phyloP scores from a whole-genome alignment of 331 rosid genomes.

The Stylosanthes scabra region DNA sequence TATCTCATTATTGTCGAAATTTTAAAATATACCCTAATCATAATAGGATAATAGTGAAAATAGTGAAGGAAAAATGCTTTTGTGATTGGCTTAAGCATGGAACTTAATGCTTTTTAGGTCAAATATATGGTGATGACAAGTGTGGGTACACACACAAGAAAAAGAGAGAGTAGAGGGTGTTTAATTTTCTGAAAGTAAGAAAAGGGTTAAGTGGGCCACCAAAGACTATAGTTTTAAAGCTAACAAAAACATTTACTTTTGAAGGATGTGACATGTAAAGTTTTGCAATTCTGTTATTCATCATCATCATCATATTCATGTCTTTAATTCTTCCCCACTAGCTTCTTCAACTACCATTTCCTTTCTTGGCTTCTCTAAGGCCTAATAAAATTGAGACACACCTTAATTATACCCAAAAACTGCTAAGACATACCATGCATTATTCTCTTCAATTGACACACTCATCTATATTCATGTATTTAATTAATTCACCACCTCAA shows the following conservation, averaged over 20 bases:
- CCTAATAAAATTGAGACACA: not conserved
- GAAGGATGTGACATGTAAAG: conserved; percentile 40
- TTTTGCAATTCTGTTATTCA: conserved; percentile 24
- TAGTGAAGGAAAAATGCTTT: conserved; percentile 54
- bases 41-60: too few species aligned
- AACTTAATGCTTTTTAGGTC: conserved; percentile 60
- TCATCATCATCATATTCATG: conserved; percentile 14
- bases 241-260: conserved; percentile 42
- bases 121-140: conserved; percentile 46
- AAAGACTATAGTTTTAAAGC: conserved; percentile 35
- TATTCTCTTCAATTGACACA: too few species aligned
- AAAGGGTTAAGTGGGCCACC: conserved; percentile 44
- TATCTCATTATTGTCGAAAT: too few species aligned
- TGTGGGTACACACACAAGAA: conserved; percentile 30
- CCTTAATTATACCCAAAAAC: not conserved
- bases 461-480: too few species aligned
- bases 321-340: conserved; percentile 1
- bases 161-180: conserved; percentile 24
- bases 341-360: not conserved
- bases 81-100: conserved; percentile 47
- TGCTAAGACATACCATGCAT: too few species aligned
- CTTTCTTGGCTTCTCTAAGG: conserved; percentile 25
- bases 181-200: conserved; percentile 27
- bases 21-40: too few species aligned
- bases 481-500: too few species aligned